Evolutionary conservation across 768 basidiomycete genomes (phyloP).

Genomic region (Tricholomella constricta): DNA sequence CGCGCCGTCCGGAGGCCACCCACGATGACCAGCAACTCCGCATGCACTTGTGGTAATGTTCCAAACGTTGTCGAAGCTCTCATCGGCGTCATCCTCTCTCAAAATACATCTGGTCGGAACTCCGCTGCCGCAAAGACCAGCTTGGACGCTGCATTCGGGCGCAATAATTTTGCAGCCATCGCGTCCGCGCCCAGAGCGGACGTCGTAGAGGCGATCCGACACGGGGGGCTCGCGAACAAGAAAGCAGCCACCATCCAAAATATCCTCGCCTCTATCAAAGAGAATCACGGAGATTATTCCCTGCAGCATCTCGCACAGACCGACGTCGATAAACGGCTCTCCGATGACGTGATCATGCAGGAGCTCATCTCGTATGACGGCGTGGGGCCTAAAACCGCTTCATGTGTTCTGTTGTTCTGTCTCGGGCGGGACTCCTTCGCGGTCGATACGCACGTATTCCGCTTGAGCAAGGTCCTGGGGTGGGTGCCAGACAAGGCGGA

Average conservation of each 20-base stretch:
- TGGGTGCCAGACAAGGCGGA: slow-evolving; percentile 53
- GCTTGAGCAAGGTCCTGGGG: slow-evolving; percentile 50
- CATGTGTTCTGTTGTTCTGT: slow-evolving; percentile 63
- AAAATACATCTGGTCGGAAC: slow-evolving; percentile 56
- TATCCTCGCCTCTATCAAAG: slow-evolving; percentile 43
- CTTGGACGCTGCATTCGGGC: slow-evolving; percentile 51
- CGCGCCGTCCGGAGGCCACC: slow-evolving; percentile 29
- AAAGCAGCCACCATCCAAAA: slow-evolving; percentile 58
- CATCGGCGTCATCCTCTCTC: slow-evolving; percentile 60
- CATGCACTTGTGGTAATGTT: slow-evolving; percentile 45
- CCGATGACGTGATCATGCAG: slow-evolving; percentile 55
- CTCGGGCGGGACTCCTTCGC: slow-evolving; percentile 62
- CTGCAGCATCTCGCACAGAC: slow-evolving; percentile 51
- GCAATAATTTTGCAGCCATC: slow-evolving; percentile 51
- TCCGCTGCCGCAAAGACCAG: slow-evolving; percentile 50
- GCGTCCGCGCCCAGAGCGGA: slow-evolving; percentile 40
- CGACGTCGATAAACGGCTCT: slow-evolving; percentile 23
- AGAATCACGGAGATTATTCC: slow-evolving; percentile 53
- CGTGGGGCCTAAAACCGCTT: slow-evolving; percentile 65
- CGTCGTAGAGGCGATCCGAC: slow-evolving; percentile 52
- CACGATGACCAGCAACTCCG: slow-evolving; percentile 35
- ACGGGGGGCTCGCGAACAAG: slow-evolving; percentile 61
- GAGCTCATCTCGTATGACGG: slow-evolving; percentile 58
- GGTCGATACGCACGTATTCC: slow-evolving; percentile 65
- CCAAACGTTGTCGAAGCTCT: slow-evolving; percentile 60